Base-by-base conservation (phyloP, 441 rosid species). In the Isatis lusitanica region DNA sequence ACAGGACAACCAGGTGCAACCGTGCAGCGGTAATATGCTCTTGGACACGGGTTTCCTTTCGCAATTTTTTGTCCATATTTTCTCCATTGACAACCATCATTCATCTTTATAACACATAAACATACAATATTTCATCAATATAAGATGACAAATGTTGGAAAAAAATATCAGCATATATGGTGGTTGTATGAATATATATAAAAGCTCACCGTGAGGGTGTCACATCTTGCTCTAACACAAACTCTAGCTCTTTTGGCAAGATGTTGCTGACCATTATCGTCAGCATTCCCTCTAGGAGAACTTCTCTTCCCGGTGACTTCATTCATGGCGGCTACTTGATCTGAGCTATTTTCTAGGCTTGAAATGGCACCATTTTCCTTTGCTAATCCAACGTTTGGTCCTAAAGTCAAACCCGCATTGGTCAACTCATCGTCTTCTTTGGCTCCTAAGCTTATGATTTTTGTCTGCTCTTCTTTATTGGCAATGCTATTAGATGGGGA, bases 191-290 rank as follows among this genome's bases (percentile, higher is more conserved):
- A 5, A 39, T 3, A 12, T 42, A 42, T 6, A 28, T 5, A 28
- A 0, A 52, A 38, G 78, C 86, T 77, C 10, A 88, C 96, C 77
- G 97, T 88, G 51, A 89, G 89, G n/a, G 91, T 71, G 60, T 91
- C 92, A 21, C 97, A 91, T 88, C 94, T 82, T 38, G 89, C 86
- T 83, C 92, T 81, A n/a, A 86, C 93, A 53, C 85, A 88, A 84
- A 86, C 91, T 83, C 91, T 84, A 70, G 89, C 89, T 77, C 83
- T 86, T 72, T 89, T 91, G n/a, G 63, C 80, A 12, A 61, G 77
- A 73, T 26, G 78, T 66, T 87, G 89, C 69, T 78, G 85, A 48
- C 81, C 75, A 76, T 51, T 83, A 60, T 87, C 91, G 38, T 86
- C 87, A 12, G 74, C 74, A 52, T 53, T 74, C 11, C 72, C 72